Evolutionary conservation across 805 yeast genomes (phyloP).

Genomic region (Lipomyces orientalis): DNA sequence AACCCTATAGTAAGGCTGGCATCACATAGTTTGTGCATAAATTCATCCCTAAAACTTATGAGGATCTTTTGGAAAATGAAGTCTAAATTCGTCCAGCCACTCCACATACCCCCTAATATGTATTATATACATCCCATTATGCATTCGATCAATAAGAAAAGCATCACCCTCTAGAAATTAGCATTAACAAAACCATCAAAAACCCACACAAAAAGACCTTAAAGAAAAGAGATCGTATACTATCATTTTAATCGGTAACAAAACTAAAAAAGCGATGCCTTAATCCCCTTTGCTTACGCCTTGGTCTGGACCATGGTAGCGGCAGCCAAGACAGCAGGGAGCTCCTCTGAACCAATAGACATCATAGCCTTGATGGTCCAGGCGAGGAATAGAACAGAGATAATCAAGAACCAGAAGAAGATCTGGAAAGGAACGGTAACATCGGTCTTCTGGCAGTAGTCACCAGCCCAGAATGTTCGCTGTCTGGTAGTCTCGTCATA

Average conservation of each 20-base stretch:
- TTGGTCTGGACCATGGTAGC: constrained; percentile 48
- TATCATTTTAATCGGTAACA: constrained; percentile 2
- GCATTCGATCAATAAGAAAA: constrained; percentile 17
- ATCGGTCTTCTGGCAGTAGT: constrained; percentile 70
- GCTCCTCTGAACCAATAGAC: constrained; percentile 58
- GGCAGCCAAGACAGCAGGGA: constrained; percentile 69
- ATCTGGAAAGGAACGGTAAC: constrained; percentile 69
- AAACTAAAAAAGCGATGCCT: constrained; percentile 4
- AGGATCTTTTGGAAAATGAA: constrained; percentile 4
- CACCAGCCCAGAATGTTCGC: constrained; percentile 50
- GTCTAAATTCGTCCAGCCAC: constrained; percentile 19
- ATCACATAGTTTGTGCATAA: not conserved
- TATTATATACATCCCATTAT: constrained; percentile 29
- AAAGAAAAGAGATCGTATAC: not conserved
- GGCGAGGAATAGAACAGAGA: constrained; percentile 49
- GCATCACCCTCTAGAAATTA: constrained; percentile 14
- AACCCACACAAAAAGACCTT: not conserved
- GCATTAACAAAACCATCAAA: constrained; percentile 11
- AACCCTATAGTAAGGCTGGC: not conserved
- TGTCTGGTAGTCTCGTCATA: constrained; percentile 42
- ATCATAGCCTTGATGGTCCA: constrained; percentile 57
- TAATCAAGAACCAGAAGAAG: constrained; percentile 59
- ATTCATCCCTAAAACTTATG: not conserved
- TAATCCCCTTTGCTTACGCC: constrained; percentile 17
- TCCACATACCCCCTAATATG: constrained; percentile 21